Conservation (phyloP, 805 yeast genomes). For the Teunomyces tritomae region DNA sequence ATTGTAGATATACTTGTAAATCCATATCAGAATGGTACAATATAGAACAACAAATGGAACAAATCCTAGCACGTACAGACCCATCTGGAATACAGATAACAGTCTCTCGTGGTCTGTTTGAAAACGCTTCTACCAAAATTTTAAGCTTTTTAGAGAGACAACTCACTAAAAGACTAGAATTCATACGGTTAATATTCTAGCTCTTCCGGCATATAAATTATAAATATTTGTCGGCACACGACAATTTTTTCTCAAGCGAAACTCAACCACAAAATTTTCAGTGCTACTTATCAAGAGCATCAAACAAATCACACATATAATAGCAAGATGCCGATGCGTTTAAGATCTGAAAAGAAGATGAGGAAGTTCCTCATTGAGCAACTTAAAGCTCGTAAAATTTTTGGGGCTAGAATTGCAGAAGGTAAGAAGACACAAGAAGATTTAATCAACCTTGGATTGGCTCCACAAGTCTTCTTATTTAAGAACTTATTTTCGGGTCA, state of each 20-base stretch:
- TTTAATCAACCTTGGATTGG: conserved; percentile 51
- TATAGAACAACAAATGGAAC: conserved; percentile 15
- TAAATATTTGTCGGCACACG: neutral
- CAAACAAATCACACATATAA: conserved; percentile 2
- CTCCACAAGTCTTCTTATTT: conserved; percentile 81
- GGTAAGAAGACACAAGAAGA: conserved; percentile 34
- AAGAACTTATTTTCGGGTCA: conserved; percentile 88
- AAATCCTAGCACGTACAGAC: conserved; percentile 5
- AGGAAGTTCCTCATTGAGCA: conserved; percentile 46
- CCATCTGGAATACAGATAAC: neutral
- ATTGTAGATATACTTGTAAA: conserved; percentile 21
- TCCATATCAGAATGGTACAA: conserved; percentile 14
- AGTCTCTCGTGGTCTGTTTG: neutral
- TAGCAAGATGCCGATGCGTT: conserved; percentile 34
- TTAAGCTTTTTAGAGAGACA: neutral
- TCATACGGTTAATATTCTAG: too few relatives aligned
- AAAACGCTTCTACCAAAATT: neutral
- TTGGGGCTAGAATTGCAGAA: conserved; percentile 43
- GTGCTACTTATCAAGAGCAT: neutral
- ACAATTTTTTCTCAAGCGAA: neutral
- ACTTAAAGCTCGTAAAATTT: conserved; percentile 39
- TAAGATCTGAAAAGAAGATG: conserved; percentile 47
- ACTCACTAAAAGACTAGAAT: neutral
- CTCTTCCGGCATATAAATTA: neutral
- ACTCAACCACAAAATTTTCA: neutral